These are phyloP conservation scores for Botrytis hyacinthi DNA, from an alignment of 2,329 filamentous ascomycete species.

Conservation along the genomic window DNA sequence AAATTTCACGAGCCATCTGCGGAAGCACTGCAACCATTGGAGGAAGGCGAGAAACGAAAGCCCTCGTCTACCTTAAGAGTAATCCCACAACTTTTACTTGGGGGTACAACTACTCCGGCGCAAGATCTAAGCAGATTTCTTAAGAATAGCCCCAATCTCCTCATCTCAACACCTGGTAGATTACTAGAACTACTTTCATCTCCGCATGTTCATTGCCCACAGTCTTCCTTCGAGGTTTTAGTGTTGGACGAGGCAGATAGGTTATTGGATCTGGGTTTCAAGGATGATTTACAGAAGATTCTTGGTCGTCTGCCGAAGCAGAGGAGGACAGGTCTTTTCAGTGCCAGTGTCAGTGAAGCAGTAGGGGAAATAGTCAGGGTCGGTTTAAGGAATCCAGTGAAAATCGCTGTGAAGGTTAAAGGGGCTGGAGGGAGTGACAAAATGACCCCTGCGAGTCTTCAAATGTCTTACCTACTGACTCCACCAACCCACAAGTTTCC, in stretches of 20 bases:
- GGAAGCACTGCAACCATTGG: constrained; percentile 55
- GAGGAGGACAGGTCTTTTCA: constrained; percentile 88
- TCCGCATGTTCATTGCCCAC: constrained; percentile 81
- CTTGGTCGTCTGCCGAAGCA: constrained; percentile 86
- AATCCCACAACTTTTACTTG: constrained; percentile 83
- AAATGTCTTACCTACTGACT: constrained; percentile 79
- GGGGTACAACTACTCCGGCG: constrained; percentile 74
- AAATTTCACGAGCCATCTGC: constrained; percentile 81
- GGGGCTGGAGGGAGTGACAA: constrained; percentile 75
- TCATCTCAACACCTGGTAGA: constrained; percentile 88
- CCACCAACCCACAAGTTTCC: constrained; percentile 79
- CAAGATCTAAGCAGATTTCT: constrained; percentile 87
- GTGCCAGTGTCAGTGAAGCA: constrained; percentile 92
- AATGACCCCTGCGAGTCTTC: constrained; percentile 85
- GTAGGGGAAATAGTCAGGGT: constrained; percentile 91
- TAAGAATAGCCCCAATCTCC: constrained; percentile 78
- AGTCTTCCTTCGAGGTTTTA: constrained; percentile 86
- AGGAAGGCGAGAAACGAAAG: constrained; percentile 52
- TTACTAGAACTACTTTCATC: constrained; percentile 84
- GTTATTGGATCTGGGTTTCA: constrained; percentile 89
- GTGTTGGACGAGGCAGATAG: constrained; percentile 95
- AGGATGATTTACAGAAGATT: constrained; percentile 84
- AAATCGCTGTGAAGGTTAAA: constrained; percentile 91
- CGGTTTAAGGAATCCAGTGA: constrained; percentile 89
- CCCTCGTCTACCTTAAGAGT: constrained; percentile 54